phyloP scores from a whole-genome alignment of 129 eudicot species.

The Flaveria sonorensis region DNA sequence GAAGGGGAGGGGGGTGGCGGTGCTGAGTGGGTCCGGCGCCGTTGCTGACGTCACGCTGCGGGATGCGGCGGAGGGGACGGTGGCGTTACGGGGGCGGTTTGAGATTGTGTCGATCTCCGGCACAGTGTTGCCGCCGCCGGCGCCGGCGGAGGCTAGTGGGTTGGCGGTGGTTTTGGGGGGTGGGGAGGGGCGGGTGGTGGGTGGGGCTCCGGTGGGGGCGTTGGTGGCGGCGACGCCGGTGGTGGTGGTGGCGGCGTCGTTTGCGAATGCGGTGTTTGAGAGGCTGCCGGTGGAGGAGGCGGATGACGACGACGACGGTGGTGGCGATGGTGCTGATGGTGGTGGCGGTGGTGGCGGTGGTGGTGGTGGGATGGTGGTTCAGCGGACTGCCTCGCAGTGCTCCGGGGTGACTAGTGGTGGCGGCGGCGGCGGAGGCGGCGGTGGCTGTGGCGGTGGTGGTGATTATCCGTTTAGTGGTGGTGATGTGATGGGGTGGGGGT shows the following conservation, averaged over 20 bases:
- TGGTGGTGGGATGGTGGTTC: conserved; percentile 39
- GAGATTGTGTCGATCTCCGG: conserved; percentile 58
- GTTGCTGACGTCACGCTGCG: conserved; percentile 57
- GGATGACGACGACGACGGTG: conserved; percentile 34
- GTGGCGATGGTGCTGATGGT: conserved; percentile 31
- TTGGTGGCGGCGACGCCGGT: conserved; percentile 55
- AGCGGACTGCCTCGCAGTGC: conserved; percentile 57
- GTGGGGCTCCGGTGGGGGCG: conserved; percentile 61
- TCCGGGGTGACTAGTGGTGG: conserved; percentile 58
- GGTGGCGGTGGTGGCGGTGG: conserved; percentile 39
- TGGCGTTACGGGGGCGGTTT: conserved; percentile 61
- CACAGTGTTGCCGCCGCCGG: conserved; percentile 80
- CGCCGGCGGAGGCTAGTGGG: conserved; percentile 61
- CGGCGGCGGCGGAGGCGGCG: conserved; percentile 22
- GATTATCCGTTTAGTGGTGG: conserved; percentile 27
- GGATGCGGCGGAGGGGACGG: conserved; percentile 51
- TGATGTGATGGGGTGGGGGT: conserved; percentile 56
- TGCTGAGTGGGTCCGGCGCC: conserved; percentile 61
- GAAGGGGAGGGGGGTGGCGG: conserved; percentile 68
- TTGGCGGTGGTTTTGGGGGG: conserved; percentile 57
- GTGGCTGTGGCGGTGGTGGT: neutral
- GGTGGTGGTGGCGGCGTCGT: conserved; percentile 69
- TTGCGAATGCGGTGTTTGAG: conserved; percentile 77
- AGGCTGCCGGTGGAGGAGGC: conserved; percentile 50
- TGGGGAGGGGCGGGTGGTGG: conserved; percentile 70